phyloP scores from a whole-genome alignment of 768 basidiomycete species.

The Psilocybe cyanescens region DNA sequence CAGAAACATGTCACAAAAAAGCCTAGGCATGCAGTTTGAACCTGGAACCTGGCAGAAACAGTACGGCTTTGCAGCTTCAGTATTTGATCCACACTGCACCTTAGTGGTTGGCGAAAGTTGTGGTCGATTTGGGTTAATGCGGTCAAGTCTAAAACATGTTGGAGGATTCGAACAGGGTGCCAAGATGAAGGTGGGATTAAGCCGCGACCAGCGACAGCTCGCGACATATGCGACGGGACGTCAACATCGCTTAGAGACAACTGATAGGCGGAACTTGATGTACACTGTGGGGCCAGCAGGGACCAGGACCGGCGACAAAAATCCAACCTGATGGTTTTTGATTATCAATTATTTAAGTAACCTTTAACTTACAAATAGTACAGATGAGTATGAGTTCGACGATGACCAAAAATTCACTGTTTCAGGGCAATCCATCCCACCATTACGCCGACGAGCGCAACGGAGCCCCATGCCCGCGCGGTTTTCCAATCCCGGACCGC shows the following conservation, averaged over 20 bases:
- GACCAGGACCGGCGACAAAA: neutral
- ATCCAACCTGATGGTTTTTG: neutral
- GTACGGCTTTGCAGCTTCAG: neutral
- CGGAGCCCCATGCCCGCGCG: constrained; percentile 32
- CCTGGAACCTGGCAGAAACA: neutral
- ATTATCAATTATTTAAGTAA: neutral
- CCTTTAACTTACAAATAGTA: neutral
- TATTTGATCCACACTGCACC: neutral
- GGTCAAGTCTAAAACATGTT: neutral
- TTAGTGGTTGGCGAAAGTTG: neutral
- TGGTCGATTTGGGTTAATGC: neutral
- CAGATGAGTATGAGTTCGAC: neutral
- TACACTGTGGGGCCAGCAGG: neutral
- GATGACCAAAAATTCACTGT: neutral
- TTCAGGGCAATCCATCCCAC: constrained; percentile 31
- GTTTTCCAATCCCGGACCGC: constrained; percentile 17
- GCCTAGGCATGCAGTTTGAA: neutral
- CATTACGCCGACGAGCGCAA: constrained; percentile 29
- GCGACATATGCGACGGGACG: neutral
- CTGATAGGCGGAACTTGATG: neutral
- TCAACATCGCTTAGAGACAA: neutral
- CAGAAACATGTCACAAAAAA: neutral
- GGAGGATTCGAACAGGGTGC: neutral
- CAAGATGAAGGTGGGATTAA: neutral
- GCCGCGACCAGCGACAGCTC: neutral